These are phyloP conservation scores for Leucocoprinus sp. DNA, from an alignment of 768 basidiomycete species.

Conservation along the genomic window DNA sequence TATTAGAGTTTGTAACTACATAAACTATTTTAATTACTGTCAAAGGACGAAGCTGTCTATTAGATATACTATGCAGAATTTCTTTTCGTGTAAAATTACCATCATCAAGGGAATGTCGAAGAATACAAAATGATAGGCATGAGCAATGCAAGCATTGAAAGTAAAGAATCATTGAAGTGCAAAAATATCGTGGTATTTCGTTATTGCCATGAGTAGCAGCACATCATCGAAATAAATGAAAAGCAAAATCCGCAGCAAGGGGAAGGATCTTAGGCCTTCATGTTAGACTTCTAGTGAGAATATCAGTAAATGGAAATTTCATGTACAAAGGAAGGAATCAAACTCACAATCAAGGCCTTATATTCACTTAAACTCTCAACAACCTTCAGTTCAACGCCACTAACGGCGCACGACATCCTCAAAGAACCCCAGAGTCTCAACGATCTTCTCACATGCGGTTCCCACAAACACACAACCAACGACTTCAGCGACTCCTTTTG, in stretches of 20 bases:
- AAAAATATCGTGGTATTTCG: background rate
- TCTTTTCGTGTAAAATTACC: background rate
- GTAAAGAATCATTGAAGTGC: background rate
- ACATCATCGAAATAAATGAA: background rate
- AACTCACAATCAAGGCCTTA: conserved; percentile 18
- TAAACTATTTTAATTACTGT: background rate
- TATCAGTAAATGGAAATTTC: background rate
- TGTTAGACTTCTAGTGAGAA: conserved; percentile 2
- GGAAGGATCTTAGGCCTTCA: conserved; percentile 5
- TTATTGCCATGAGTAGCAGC: background rate
- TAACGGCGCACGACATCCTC: conserved; percentile 56
- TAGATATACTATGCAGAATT: conserved; percentile 12
- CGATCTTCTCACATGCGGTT: conserved; percentile 41
- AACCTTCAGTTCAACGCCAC: conserved; percentile 47
- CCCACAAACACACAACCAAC: conserved; percentile 9
- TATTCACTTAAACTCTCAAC: conserved; percentile 13
- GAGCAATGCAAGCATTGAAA: background rate
- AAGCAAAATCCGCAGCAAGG: background rate
- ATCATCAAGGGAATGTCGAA: background rate
- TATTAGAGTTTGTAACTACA: background rate
- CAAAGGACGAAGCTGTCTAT: conserved; percentile 11
- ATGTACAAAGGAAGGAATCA: background rate
- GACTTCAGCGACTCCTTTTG: conserved; percentile 27
- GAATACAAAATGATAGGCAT: background rate
- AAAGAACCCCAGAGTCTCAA: conserved; percentile 42